Conservation (phyloP, 306 rosid species). For the Prunus armeniaca region DNA sequence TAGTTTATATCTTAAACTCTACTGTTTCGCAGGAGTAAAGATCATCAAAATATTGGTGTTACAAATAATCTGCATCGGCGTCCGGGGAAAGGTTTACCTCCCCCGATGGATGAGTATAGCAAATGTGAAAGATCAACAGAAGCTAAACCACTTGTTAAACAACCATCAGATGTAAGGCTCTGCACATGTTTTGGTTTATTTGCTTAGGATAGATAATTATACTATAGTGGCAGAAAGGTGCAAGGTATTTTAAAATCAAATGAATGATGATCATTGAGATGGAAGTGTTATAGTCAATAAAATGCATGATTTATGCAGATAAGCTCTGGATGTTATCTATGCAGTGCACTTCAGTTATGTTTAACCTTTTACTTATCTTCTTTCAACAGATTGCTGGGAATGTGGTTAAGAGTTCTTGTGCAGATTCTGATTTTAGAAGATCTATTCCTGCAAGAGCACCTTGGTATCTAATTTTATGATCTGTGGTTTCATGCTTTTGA, state of each 20-base stretch:
- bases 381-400: slow-evolving; percentile 46
- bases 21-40: slow-evolving; percentile 66
- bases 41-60: slow-evolving; percentile 75
- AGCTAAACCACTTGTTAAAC: slow-evolving; percentile 52
- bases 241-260: neutral
- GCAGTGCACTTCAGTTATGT: neutral
- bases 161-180: slow-evolving; percentile 55
- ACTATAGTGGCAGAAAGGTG: neutral
- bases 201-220: neutral
- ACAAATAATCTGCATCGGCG: slow-evolving; percentile 57
- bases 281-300: neutral
- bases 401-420: slow-evolving; percentile 47
- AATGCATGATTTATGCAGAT: neutral
- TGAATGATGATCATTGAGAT: too few relatives aligned
- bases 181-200: neutral
- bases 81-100: slow-evolving; percentile 68
- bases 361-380: slow-evolving; percentile 9
- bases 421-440: slow-evolving; percentile 52
- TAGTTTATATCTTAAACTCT: slow-evolving; percentile 18
- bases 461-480: slow-evolving; percentile 45
- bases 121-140: slow-evolving; percentile 31
- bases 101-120: slow-evolving; percentile 59
- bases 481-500: neutral
- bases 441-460: slow-evolving; percentile 55
- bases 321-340: neutral